A percentile compares a stretch with the other conserved stretches of the same genome.
Conservation (phyloP, 2,329 filamentous ascomycete genomes). For the Canariomyces notabilis region DNA sequence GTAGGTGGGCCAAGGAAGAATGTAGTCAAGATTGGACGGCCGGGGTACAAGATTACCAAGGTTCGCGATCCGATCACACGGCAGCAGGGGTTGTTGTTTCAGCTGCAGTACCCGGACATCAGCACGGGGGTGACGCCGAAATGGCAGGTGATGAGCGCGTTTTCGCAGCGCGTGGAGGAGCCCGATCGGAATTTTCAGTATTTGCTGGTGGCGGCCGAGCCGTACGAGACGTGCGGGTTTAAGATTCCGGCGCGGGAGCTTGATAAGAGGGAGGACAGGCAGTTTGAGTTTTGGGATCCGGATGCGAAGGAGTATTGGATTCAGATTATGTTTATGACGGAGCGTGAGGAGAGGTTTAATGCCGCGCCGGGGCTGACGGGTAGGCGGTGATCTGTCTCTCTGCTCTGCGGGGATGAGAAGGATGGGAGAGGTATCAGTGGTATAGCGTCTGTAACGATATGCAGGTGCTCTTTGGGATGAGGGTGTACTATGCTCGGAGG, state of each 20-base stretch:
- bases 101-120: slow-evolving; percentile 93
- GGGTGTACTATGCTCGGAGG: no score
- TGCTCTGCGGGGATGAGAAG: no score
- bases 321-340: slow-evolving; percentile 97
- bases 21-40: slow-evolving; percentile 88
- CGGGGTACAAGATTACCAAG: slow-evolving; percentile 98
- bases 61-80: slow-evolving; percentile 81
- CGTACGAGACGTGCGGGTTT: slow-evolving; percentile 95
- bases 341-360: slow-evolving; percentile 85
- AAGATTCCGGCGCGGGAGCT: slow-evolving; percentile 93
- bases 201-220: slow-evolving; percentile 88
- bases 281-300: slow-evolving; percentile 92
- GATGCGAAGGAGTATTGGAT: slow-evolving; percentile 97
- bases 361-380: slow-evolving; percentile 57
- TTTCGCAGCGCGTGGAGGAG: slow-evolving; percentile 91
- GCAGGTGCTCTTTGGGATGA: no score
- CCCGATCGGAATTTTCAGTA: slow-evolving; percentile 95
- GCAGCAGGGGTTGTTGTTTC: slow-evolving; percentile 89
- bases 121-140: slow-evolving; percentile 68
- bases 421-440: no score
- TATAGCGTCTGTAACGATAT: no score
- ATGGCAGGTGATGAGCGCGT: slow-evolving; percentile 96
- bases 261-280: slow-evolving; percentile 79
- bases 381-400: slow-evolving; percentile 37
- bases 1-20: slow-evolving; percentile 63